Evolutionary conservation across 2,329 filamentous ascomycete species (phyloP).

Genomic region (Teratosphaeria nubilosa): DNA sequence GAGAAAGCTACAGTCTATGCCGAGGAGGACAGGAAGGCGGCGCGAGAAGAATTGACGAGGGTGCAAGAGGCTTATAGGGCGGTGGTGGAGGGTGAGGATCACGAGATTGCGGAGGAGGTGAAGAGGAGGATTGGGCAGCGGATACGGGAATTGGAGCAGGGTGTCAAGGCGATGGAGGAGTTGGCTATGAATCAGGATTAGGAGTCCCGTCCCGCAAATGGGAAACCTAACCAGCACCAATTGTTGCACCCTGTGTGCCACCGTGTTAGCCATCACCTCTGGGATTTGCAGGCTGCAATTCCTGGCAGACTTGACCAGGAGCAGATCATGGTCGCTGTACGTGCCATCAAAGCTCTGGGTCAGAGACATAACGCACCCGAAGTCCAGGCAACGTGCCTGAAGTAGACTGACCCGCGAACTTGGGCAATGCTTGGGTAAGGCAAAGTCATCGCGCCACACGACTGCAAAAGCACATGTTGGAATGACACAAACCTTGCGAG

Average conservation of each 20-base stretch:
- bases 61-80: conserved; percentile 38
- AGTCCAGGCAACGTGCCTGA: too few relatives aligned
- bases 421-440: too few relatives aligned
- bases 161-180: conserved; percentile 22
- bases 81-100: conserved; percentile 32
- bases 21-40: conserved; percentile 43
- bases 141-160: conserved; percentile 45
- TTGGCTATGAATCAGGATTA: conserved; percentile 1
- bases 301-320: too few relatives aligned
- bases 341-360: too few relatives aligned
- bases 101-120: conserved; percentile 39
- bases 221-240: not conserved
- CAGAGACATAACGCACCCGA: too few relatives aligned
- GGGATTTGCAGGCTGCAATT: too few relatives aligned
- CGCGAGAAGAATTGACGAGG: conserved; percentile 41
- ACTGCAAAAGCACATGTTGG: too few relatives aligned
- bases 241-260: not conserved
- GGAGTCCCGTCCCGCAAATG: not conserved
- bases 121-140: conserved; percentile 40
- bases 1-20: conserved; percentile 47
- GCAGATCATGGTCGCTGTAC: too few relatives aligned
- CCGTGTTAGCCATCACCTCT: not conserved
- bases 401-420: too few relatives aligned
- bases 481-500: too few relatives aligned
- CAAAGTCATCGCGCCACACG: too few relatives aligned